Conservation (phyloP, 768 basidiomycete species). For the Boletus huronensis region DNA sequence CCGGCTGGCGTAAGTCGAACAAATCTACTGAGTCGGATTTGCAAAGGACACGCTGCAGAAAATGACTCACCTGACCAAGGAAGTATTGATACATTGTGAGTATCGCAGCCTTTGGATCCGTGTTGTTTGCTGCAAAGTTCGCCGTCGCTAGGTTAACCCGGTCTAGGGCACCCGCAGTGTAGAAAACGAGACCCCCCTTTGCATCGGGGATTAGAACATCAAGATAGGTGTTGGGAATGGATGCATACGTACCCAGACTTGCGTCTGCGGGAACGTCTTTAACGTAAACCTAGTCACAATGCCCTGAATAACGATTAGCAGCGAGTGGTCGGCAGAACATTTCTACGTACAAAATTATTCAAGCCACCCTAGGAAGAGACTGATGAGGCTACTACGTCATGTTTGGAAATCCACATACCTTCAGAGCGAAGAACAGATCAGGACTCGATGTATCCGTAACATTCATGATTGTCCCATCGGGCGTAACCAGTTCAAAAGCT, state of each 20-base stretch:
- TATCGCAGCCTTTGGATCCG: constrained; percentile 32
- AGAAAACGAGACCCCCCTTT: constrained; percentile 50
- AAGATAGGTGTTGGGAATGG: not conserved
- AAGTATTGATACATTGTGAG: constrained; percentile 42
- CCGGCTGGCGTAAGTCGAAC: not conserved
- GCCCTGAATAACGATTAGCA: constrained; percentile 33
- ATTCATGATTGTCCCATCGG: constrained; percentile 39
- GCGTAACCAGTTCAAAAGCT: constrained; percentile 52
- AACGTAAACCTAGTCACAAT: constrained; percentile 59
- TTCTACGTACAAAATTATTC: constrained; percentile 51
- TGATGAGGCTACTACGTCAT: not conserved
- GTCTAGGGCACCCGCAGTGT: constrained; percentile 9
- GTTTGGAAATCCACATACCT: constrained; percentile 21
- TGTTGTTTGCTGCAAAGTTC: too few relatives aligned
- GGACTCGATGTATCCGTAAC: not conserved
- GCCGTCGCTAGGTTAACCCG: constrained; percentile 18
- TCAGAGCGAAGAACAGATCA: constrained; percentile 24
- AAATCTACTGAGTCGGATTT: not conserved
- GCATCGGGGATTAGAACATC: not conserved
- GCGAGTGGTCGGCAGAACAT: not conserved
- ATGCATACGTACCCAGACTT: constrained; percentile 53
- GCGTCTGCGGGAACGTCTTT: constrained; percentile 48
- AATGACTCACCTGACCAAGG: not conserved
- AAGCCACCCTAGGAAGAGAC: constrained; percentile 45
- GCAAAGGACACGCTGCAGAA: too few relatives aligned